Conservation (phyloP, 2,329 filamentous ascomycete genomes). For the Fusarium udum region DNA sequence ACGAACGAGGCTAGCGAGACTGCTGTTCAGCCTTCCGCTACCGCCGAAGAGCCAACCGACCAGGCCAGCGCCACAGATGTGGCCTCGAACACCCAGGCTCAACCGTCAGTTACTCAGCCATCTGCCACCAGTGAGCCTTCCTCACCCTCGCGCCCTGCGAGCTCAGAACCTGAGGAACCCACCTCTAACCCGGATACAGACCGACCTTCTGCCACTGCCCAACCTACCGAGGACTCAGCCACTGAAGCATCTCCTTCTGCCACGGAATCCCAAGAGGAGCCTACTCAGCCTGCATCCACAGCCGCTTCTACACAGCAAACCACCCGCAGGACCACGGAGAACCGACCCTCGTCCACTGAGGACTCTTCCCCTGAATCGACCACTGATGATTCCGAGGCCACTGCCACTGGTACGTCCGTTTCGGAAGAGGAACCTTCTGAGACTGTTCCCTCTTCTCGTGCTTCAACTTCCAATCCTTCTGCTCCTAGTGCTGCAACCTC, state of each 20-base stretch:
- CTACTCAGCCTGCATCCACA: slow-evolving; percentile 25
- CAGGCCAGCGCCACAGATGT: slow-evolving; percentile 18
- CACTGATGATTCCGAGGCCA: slow-evolving; percentile 38
- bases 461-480: slow-evolving; percentile 43
- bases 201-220: slow-evolving; percentile 22
- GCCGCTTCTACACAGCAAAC: slow-evolving; percentile 16
- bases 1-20: slow-evolving; percentile 14
- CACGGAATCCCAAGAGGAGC: slow-evolving; percentile 24
- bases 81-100: slow-evolving; percentile 10
- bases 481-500: slow-evolving; percentile 36
- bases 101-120: slow-evolving; percentile 26
- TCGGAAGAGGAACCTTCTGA: slow-evolving; percentile 41
- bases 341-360: slow-evolving; percentile 16
- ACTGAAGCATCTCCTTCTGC: slow-evolving; percentile 19
- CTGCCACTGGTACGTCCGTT: slow-evolving; percentile 45
- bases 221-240: slow-evolving; percentile 24
- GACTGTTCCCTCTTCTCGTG: slow-evolving; percentile 43
- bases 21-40: slow-evolving; percentile 17
- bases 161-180: slow-evolving; percentile 32
- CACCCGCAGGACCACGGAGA: slow-evolving; percentile 16
- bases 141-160: slow-evolving; percentile 32
- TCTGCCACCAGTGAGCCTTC: slow-evolving; percentile 38
- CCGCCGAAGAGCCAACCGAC: slow-evolving; percentile 13
- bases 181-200: slow-evolving; percentile 40
- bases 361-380: slow-evolving; percentile 31